Evolutionary conservation across 2,329 filamentous ascomycete species (phyloP).

Genomic region (Epichloe baconii): DNA sequence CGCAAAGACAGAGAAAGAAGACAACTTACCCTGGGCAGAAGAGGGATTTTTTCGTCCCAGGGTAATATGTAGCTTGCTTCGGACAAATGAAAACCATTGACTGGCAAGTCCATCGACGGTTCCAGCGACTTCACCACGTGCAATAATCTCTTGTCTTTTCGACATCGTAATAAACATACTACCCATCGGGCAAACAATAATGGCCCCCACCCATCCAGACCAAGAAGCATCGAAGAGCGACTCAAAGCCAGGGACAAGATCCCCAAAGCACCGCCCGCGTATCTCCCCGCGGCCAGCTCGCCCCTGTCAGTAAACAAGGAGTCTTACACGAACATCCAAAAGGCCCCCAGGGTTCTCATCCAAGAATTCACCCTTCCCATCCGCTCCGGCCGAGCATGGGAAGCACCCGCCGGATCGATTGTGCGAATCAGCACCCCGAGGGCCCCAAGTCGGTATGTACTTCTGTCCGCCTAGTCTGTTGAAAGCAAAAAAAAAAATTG

Average conservation of each 20-base stretch:
- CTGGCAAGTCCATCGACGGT: too few species aligned
- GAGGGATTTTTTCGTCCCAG: too few species aligned
- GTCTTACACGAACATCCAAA: conserved; percentile 49
- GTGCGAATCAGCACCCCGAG: conserved; percentile 59
- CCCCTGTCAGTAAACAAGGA: conserved; percentile 29
- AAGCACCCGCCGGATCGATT: conserved; percentile 53
- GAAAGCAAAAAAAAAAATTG: too few species aligned
- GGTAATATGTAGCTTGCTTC: too few species aligned
- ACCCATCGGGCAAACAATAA: background rate
- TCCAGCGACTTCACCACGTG: too few species aligned
- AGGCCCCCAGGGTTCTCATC: conserved; percentile 26
- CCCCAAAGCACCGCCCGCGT: conserved; percentile 35
- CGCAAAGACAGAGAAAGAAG: too few species aligned
- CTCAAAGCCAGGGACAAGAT: conserved; percentile 30
- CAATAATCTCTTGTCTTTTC: too few species aligned
- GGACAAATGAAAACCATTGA: too few species aligned
- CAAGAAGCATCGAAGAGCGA: conserved; percentile 20
- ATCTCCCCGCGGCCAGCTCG: conserved; percentile 30
- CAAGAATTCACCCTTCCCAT: conserved; percentile 54
- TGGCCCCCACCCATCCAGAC: conserved; percentile 3
- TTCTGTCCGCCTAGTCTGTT: too few species aligned
- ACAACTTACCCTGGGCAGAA: too few species aligned
- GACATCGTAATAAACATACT: background rate
- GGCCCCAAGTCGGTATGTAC: conserved; percentile 54
- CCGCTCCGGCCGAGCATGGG: conserved; percentile 61